Percentiles rank a stretch among this genome's conserved stretches.
phyloP scores from a whole-genome alignment of 1,284 basidiomycete species.

The Neonothopanus nambi region DNA sequence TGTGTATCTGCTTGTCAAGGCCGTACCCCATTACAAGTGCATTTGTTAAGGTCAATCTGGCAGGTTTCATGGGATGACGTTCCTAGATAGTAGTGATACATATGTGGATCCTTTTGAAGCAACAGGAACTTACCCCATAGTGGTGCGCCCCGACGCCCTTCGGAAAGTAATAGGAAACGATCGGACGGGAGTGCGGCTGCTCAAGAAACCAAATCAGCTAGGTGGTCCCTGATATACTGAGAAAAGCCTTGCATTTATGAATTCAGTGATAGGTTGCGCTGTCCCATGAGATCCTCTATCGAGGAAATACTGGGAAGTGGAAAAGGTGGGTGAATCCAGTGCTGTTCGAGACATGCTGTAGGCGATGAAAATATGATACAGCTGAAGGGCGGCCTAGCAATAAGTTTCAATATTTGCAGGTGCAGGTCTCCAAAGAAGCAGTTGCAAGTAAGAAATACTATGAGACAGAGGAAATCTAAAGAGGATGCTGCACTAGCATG shows the following conservation, averaged over 20 bases:
- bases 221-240: background rate
- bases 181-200: constrained; percentile 82
- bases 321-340: constrained; percentile 43
- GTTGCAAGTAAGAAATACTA: too few relatives aligned
- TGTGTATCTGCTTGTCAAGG: constrained; percentile 92
- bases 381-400: too few relatives aligned
- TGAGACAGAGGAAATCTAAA: too few relatives aligned
- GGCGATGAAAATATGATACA: too few relatives aligned
- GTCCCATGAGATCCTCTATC: constrained; percentile 67
- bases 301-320: constrained; percentile 68
- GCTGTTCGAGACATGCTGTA: too few relatives aligned
- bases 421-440: too few relatives aligned
- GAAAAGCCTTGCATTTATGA: constrained; percentile 58
- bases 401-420: too few relatives aligned
- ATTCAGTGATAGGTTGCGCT: constrained; percentile 74
- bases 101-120: background rate
- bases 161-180: constrained; percentile 95
- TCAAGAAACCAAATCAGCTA: background rate
- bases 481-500: too few relatives aligned
- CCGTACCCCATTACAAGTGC: constrained; percentile 96
- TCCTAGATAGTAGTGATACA: constrained; percentile 52
- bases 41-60: constrained; percentile 92
- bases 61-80: constrained; percentile 98
- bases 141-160: constrained; percentile 94
- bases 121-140: constrained; percentile 71